Evolutionary conservation across 2,329 filamentous ascomycete genomes (phyloP), one percentile per base, ranked within the genome.

Genomic region (Leptographium wingfieldii): DNA sequence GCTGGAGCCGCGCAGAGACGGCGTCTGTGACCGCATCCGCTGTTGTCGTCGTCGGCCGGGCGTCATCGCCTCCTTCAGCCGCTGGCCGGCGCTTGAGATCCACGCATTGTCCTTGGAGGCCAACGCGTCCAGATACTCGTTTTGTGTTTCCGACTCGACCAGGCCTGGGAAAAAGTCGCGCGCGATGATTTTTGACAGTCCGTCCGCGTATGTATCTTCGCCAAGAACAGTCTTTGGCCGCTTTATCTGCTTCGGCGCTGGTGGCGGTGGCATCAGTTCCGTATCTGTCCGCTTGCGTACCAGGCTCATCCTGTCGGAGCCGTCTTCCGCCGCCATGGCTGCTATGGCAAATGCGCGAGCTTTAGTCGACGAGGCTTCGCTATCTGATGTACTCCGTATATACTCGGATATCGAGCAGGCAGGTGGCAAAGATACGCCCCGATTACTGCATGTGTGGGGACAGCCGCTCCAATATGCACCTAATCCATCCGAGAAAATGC

Each of bases 151-250:
- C 16, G 85, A 86, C 70, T 97, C 91, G 5, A 92, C 76, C 0
- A 99, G 79, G 0, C 92, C 94, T 0, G 94, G 94, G 68, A 97
- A 99, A 77, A 95, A 99, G 77, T 99, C 94, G 65, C 94, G 85
- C 11, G 90, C 90, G 64, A 99, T 96, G 69, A 99, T 97, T 66
- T 94, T 87, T 0, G 92, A 96, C 33, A 99, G 79, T 1, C 89
- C 88, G 61, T 91, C 85, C 2, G 90, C 94, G 72, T 99, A 99
- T 58, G 87, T 85, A 66, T 99, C 92, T 77, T 99, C 94, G 71
- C 96, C 90, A 33, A 99, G 82, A 33, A 96, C 85, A 63, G 87
- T 88, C 63, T 86, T 85, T 0, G 94, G 94, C 58, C 94, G 83
- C 73, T 96, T 96, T 69, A 96, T 95, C 61, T 90, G 87, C 72